Conservation (phyloP, 345 rosid genomes). For the Corchorus capsularis region DNA sequence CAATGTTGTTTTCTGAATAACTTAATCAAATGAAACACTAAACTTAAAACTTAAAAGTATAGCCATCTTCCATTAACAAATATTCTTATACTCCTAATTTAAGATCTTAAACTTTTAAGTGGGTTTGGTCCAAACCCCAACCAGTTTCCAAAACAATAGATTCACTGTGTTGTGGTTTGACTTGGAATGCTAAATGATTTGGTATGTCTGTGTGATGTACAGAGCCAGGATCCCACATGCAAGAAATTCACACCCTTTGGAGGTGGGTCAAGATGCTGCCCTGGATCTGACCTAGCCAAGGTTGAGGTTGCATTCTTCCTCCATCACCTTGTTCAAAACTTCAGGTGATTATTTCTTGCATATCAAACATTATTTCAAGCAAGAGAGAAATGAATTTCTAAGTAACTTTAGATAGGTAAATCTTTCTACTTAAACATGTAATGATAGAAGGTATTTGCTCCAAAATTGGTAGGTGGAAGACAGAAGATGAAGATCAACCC, state of each 20-base stretch:
- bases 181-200: not conserved
- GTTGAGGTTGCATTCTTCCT: constrained; percentile 65
- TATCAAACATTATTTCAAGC: not conserved
- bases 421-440: not conserved
- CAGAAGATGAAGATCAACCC: constrained; percentile 39
- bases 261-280: constrained; percentile 62
- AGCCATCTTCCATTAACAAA: too few species aligned
- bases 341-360: constrained; percentile 35
- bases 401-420: not conserved
- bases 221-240: constrained; percentile 48
- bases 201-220: constrained; percentile 9
- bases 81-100: too few species aligned
- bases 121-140: not conserved
- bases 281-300: constrained; percentile 66
- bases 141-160: not conserved
- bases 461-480: constrained; percentile 41
- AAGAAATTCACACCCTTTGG: constrained; percentile 65
- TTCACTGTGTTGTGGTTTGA: not conserved
- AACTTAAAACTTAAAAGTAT: too few species aligned
- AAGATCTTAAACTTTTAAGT: not conserved
- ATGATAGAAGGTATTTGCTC: not conserved
- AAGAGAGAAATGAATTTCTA: not conserved
- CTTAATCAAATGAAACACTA: too few species aligned
- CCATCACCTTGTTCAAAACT: constrained; percentile 58
- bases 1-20: not conserved